A percentile compares a stretch with the other conserved stretches of the same genome.
Conservation (phyloP, 75 land plant genomes). For the Chamaecyparis obtusa region DNA sequence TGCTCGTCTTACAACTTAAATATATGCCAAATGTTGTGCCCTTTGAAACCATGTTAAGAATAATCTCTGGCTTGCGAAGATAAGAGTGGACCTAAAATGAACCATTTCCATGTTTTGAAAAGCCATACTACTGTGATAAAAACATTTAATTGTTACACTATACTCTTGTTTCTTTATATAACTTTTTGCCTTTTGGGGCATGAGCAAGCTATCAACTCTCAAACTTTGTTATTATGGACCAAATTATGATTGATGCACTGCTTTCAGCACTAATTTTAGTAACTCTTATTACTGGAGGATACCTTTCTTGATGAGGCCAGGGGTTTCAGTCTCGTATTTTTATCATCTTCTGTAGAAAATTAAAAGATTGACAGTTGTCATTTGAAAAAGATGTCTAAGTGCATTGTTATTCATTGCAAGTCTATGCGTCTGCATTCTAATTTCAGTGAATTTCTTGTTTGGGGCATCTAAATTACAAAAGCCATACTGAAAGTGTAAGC, state of each 20-base stretch:
- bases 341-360: background rate
- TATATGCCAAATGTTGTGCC: background rate
- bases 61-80: background rate
- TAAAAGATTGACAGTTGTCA: background rate
- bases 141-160: background rate
- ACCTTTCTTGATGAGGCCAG: background rate
- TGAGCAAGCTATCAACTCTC: background rate
- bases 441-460: background rate
- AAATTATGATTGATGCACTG: background rate
- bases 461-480: background rate
- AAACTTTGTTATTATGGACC: background rate
- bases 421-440: background rate
- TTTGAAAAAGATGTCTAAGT: background rate
- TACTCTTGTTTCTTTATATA: background rate
- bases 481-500: background rate
- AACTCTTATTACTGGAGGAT: background rate
- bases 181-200: background rate
- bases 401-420: background rate
- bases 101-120: background rate
- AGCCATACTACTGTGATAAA: background rate
- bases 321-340: background rate
- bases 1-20: background rate
- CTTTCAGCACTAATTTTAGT: background rate
- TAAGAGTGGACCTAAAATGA: background rate
- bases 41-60: background rate